Conservation (phyloP, 306 rosid genomes). For the Prunus fruticosa region DNA sequence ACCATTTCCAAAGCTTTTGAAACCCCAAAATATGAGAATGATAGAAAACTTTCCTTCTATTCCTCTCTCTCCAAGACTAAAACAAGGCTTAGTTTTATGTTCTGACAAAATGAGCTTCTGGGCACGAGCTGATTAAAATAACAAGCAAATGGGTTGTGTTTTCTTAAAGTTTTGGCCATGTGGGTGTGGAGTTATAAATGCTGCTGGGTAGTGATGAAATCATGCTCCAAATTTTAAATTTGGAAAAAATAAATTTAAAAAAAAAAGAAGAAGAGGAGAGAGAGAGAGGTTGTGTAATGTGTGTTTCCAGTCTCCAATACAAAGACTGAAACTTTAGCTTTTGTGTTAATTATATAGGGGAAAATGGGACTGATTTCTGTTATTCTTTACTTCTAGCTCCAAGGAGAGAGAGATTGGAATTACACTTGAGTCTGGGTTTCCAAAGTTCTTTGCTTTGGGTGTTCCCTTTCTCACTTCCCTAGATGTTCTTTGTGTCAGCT, state of each 20-base stretch:
- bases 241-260: background rate
- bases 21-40: conserved; percentile 20
- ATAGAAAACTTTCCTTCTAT: conserved; percentile 26
- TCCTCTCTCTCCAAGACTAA: conserved; percentile 17
- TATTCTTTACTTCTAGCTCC: conserved; percentile 64
- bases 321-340: conserved; percentile 90
- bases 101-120: conserved; percentile 40
- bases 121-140: conserved; percentile 44
- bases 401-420: conserved; percentile 53
- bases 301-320: conserved; percentile 96
- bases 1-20: conserved; percentile 56
- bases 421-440: conserved; percentile 53
- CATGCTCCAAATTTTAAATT: conserved; percentile 34
- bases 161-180: conserved; percentile 61
- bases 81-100: conserved; percentile 37
- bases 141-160: conserved; percentile 29
- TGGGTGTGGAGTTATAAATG: conserved; percentile 62
- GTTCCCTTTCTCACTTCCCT: conserved; percentile 80
- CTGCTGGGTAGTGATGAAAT: conserved; percentile 58
- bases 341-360: conserved; percentile 54
- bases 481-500: conserved; percentile 68
- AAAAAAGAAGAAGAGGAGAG: conserved; percentile 25
- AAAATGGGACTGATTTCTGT: conserved; percentile 56
- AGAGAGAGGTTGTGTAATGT: background rate
- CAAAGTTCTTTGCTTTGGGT: conserved; percentile 53